phyloP scores from a whole-genome alignment of 2,329 filamentous ascomycete species.

The Penicillium italicum region DNA sequence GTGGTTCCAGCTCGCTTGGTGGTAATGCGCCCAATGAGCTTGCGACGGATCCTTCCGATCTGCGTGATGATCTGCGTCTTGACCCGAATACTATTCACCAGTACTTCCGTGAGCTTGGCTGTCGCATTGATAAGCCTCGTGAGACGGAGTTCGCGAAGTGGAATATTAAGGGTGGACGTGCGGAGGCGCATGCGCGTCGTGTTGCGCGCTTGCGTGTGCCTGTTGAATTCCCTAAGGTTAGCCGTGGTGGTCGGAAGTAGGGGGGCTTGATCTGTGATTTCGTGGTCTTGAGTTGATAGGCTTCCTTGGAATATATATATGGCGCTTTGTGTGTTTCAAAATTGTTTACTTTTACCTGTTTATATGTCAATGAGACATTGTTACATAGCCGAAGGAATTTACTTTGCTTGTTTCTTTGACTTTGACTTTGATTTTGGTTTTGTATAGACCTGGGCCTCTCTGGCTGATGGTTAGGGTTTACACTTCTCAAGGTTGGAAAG shows the following conservation, averaged over 20 bases:
- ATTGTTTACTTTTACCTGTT: slow-evolving; percentile 9
- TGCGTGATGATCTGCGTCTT: slow-evolving; percentile 44
- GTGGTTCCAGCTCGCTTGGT: slow-evolving; percentile 34
- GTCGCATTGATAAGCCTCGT: slow-evolving; percentile 40
- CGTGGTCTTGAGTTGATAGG: not conserved
- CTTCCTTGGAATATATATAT: slow-evolving; percentile 3
- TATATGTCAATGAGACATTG: slow-evolving; percentile 8
- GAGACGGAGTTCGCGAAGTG: slow-evolving; percentile 43
- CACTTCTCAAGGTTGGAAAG: too few species aligned
- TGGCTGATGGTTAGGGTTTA: not conserved
- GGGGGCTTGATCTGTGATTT: slow-evolving; percentile 1
- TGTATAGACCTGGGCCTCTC: not conserved
- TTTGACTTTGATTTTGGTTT: not conserved
- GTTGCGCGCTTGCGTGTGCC: slow-evolving; percentile 73
- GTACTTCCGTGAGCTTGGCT: slow-evolving; percentile 48
- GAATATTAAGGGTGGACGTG: slow-evolving; percentile 57
- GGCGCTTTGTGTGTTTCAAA: slow-evolving; percentile 8
- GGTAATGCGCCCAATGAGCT: slow-evolving; percentile 38
- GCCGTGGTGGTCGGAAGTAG: slow-evolving; percentile 37
- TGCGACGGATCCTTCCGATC: slow-evolving; percentile 44
- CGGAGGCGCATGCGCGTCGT: slow-evolving; percentile 50
- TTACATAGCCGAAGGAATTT: slow-evolving; percentile 11
- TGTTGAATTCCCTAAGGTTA: slow-evolving; percentile 72
- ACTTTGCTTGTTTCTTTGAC: not conserved
- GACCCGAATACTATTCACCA: slow-evolving; percentile 36